Percentiles rank a stretch among this genome's conserved stretches.
Conservation (phyloP, 2,329 filamentous ascomycete species). For the Trichoderma harzianum region DNA sequence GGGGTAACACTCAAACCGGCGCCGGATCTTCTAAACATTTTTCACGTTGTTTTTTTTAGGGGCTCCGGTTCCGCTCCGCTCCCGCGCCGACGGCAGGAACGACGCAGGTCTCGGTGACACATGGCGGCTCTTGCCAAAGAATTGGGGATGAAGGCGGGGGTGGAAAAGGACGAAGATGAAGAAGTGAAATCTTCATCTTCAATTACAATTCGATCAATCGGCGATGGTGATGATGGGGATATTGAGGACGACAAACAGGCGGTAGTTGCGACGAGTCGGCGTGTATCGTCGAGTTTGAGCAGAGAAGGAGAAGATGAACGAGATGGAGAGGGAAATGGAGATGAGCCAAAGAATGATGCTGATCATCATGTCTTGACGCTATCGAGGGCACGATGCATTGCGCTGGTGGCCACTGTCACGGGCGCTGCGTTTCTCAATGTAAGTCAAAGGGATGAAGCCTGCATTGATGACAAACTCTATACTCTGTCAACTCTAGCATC, state of each 20-base stretch:
- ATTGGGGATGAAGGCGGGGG: neutral
- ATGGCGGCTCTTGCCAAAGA: neutral
- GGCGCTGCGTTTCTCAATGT: constrained; percentile 57
- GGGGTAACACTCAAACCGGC: neutral
- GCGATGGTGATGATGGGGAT: neutral
- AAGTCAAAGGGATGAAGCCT: constrained; percentile 17
- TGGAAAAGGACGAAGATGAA: neutral
- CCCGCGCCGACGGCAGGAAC: neutral
- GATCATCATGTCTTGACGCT: constrained; percentile 34
- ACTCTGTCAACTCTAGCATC: neutral
- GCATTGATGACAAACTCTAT: neutral
- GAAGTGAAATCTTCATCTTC: neutral
- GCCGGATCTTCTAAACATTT: neutral
- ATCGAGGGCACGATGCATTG: constrained; percentile 52
- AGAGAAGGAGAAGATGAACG: neutral
- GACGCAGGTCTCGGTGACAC: neutral
- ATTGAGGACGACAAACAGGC: neutral
- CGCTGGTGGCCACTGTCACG: constrained; percentile 51
- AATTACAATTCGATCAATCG: neutral
- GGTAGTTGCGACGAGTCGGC: neutral
- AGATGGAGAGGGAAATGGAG: neutral
- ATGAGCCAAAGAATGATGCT: constrained; percentile 15
- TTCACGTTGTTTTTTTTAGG: neutral
- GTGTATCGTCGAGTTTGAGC: neutral
- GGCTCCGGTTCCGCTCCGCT: neutral